Evolutionary conservation across 2,329 filamentous ascomycete genomes (phyloP).

Genomic region (Harringtonia aguacate): DNA sequence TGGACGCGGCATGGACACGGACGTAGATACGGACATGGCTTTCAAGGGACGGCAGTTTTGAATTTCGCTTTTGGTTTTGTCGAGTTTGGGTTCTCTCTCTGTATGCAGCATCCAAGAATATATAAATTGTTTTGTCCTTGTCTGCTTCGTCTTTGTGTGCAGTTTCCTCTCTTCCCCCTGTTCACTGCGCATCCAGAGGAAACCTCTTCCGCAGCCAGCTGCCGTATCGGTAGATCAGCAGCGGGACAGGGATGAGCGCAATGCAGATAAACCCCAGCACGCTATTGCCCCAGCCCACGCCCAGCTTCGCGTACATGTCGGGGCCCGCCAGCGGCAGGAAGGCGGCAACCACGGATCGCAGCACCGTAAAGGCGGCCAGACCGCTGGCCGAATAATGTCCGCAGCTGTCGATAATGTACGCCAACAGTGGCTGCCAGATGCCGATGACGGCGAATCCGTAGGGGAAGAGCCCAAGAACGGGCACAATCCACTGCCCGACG

Average conservation of each 20-base stretch:
- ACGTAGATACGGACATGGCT: no score
- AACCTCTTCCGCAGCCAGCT: constrained; percentile 13
- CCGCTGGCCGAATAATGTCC: constrained; percentile 45
- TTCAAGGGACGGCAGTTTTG: no score
- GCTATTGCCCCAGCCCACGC: constrained; percentile 33
- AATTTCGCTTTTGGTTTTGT: no score
- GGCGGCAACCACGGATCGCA: constrained; percentile 43
- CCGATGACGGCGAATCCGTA: constrained; percentile 22
- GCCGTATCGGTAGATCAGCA: constrained; percentile 45
- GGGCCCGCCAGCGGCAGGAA: constrained; percentile 46
- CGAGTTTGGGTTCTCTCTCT: no score
- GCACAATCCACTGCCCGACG: constrained; percentile 6
- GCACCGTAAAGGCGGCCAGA: constrained; percentile 48
- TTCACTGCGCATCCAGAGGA: background rate
- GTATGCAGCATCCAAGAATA: no score
- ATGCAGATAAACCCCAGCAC: constrained; percentile 32
- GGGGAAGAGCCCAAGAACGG: constrained; percentile 15
- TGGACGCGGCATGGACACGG: no score
- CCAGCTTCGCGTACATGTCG: constrained; percentile 43
- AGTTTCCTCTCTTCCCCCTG: no score
- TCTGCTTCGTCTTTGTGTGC: no score
- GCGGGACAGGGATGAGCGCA: constrained; percentile 37
- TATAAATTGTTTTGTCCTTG: no score
- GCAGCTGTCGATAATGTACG: constrained; percentile 52
- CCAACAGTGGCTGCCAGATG: constrained; percentile 21